Base-by-base conservation (phyloP, 441 rosid species). In the Adansonia rubrostipa region DNA sequence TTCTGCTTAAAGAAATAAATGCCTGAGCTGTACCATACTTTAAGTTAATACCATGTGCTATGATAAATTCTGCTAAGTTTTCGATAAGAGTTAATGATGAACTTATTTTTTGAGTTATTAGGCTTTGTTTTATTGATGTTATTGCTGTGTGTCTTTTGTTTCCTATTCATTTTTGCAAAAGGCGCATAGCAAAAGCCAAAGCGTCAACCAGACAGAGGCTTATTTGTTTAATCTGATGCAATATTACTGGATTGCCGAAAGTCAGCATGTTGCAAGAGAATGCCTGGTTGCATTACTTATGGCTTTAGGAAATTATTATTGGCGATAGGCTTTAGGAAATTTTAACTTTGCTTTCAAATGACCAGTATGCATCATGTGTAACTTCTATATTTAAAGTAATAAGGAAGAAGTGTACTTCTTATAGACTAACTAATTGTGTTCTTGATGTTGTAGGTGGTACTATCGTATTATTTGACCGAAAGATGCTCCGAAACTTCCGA, bases 401-500 rank as follows among this genome's bases (percentile, higher is more conserved):
- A 57, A 70, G 58, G 58, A 70, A 24, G 58, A 33, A n/a, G 5
- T 74, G 40, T 44, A 19, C 20, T 54, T 33, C 53, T 40, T 74
- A 45, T 63, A 14, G 68, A 63, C 36, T 63, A 36, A 63, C 44
- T 56, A 58, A 28, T 36, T 75, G n/a, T 75, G 75, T 68, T 22
- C 80, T 66, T 79, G 50, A 77, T 87, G 58, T 84, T 71, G 74
- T 87, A 96, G 99, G 98, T 83, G 99, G 99, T 20, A 86, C 82
- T 5, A 85, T 94, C 78, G 80, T 88, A 69, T 84, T 96, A 74
- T 94, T 93, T 80, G 99, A 96, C 76, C 98, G 99, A 61, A 96
- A 93, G 90, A 93, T 89, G 98, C 90, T 96, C 77, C 92, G 99
- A 85, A 96, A 96, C 84, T 96, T 96, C 80, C 86, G 99, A 76